Evolutionary conservation across 768 basidiomycete species (phyloP), one percentile per base, ranked within the genome.

Genomic region (Tulasnella sp.): DNA sequence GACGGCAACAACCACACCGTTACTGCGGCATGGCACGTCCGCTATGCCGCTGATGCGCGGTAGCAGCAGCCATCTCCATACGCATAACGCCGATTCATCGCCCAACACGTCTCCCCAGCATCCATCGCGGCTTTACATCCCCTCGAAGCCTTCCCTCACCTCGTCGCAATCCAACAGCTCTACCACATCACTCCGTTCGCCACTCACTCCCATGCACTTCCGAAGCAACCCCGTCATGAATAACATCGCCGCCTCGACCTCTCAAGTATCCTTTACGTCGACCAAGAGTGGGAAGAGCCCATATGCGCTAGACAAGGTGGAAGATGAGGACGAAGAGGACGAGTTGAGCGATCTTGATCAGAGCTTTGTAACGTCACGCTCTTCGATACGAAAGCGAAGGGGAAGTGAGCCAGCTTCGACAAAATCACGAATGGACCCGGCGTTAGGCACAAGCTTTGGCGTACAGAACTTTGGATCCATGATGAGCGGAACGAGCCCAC

Each of bases 391-490:
- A 17, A 21, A 43, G 42, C 43, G 57, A 25, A 59, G 57, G 31
- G 57, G 57, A 7, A 59, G 57, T 19, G 57, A 59, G 21, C 34
- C 46, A 25, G 57, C 57, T 30, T 56, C 54, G 54, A 27, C 54
- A 3, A 43, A 43, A 43, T 43, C 54, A 29, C 41, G 44, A 31
- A 56, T 56, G 41, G 54, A 49, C 27, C 10, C 24, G 46, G 45
- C 57, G 2, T 17, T 59, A 7, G 57, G 46, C 12, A 50, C 38
- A 1, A 59, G 57, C 46, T 59, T 59, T 22, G 57, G 57, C 11
- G 49, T 30, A 21, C 24, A 49, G 25, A 41, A 41, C 9, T 38
- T 34, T 12, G 25, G 19, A 27, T 29, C 38, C 12, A 43, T 43
- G 54, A n/a, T 56, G 19, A n/a, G 41, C 21, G n/a, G 19, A 24